Evolutionary conservation across 179 eudicot genomes (phyloP), one percentile per base, ranked within the genome.

Genomic region (Silene noctiflora): DNA sequence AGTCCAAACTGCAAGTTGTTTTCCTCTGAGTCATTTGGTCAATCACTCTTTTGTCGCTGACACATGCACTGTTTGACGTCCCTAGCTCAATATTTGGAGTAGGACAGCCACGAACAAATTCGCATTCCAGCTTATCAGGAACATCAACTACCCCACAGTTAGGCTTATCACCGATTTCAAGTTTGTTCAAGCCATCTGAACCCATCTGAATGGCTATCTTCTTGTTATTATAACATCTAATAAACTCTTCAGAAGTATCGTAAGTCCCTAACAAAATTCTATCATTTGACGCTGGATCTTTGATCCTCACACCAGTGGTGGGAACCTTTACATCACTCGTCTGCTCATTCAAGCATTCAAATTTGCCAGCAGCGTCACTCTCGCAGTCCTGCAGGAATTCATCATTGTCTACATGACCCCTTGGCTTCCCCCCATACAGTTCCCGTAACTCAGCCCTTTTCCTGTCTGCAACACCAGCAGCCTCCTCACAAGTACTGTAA

Each of bases 181-280:
- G 24, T 46, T 24, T 75, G 55, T 60, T 51, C 24, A 72, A 75
- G 58, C 25, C 6, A 48, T 1, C 78, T 0, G 66, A 25, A 46
- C 55, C 74, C 10, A 79, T 61, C 39, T 56, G 51, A 46, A 33
- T 69, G 33, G 9, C 58, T 56, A 53, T 27, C 29, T 27, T 27
- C n/a, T n/a, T n/a, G 3, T 72, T 72, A 24, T 68, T 72, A 67
- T 66, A 79, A 33, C 74, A 73, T 31, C 7, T 73, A 42, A 33
- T 1, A 59, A 77, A 82, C 67, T 82, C 78, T 63, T 76, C 78
- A 58, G 61, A 76, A 55, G 72, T 61, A 69, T 44, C 62, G 77
- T 46, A 79, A 27, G 14, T 73, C 60, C 83, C 85, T 56, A 82
- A 69, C 82, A 82, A 72, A 42, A 75, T 20, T 62, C 75, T 72